Percentiles rank a stretch among this genome's conserved stretches.
Evolutionary conservation across 1,284 basidiomycete genomes (phyloP).

Genomic region (Irpex rosettiformis): DNA sequence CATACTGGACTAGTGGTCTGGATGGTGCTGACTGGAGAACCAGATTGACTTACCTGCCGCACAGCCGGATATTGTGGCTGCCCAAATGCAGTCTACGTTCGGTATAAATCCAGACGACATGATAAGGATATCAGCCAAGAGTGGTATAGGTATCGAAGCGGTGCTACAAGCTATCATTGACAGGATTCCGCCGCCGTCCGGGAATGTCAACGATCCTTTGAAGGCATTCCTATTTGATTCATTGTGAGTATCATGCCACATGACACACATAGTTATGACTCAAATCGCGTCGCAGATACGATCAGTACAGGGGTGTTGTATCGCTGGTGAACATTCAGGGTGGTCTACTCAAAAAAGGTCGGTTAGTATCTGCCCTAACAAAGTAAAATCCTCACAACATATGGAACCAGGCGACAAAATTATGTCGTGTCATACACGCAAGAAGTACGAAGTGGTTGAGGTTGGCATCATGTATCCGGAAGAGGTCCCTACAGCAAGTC

Average conservation of each 20-base stretch:
- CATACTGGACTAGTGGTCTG: not conserved
- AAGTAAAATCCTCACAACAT: not conserved
- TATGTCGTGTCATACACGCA: constrained; percentile 80
- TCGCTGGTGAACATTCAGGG: constrained; percentile 83
- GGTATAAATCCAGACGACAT: constrained; percentile 73
- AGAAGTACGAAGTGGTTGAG: constrained; percentile 91
- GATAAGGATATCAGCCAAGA: constrained; percentile 88
- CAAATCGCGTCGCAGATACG: constrained; percentile 62
- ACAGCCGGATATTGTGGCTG: constrained; percentile 74
- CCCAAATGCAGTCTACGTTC: constrained; percentile 80
- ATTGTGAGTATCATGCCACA: constrained; percentile 49
- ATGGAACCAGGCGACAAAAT: constrained; percentile 77
- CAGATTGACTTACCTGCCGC: constrained; percentile 89
- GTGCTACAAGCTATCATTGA: constrained; percentile 83
- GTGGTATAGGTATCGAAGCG: constrained; percentile 75
- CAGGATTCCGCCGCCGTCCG: constrained; percentile 75
- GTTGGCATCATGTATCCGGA: constrained; percentile 93
- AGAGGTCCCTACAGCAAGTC: constrained; percentile 65
- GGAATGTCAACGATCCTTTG: constrained; percentile 49
- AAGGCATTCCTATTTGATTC: constrained; percentile 95
- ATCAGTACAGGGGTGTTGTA: constrained; percentile 95
- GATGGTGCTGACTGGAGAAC: not conserved
- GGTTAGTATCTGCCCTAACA: not conserved
- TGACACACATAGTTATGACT: not conserved
- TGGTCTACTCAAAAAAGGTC: constrained; percentile 65